Evolutionary conservation across 768 basidiomycete species (phyloP).

Genomic region (Tulasnella sp.): DNA sequence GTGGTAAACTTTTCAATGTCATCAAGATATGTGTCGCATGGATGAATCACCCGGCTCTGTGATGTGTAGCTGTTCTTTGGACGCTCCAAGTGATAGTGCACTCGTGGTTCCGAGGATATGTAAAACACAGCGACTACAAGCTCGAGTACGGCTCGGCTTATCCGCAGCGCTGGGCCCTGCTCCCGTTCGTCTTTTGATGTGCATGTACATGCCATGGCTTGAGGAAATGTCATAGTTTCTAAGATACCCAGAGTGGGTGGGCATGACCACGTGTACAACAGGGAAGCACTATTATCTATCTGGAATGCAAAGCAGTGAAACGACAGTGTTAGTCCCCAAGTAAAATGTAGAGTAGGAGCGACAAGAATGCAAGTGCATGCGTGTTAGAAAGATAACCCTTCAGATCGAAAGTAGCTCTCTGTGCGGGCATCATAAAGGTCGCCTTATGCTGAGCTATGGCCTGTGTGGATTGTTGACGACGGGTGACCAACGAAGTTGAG

Average conservation of each 20-base stretch:
- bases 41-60: too few relatives aligned
- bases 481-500: not conserved
- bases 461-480: not conserved
- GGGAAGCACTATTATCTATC: too few relatives aligned
- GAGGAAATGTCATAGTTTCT: too few relatives aligned
- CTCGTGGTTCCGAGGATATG: too few relatives aligned
- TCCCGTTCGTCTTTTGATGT: conserved; percentile 67
- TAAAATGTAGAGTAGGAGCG: not conserved
- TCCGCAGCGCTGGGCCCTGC: conserved; percentile 64
- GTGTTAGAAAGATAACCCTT: not conserved
- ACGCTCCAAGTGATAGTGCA: conserved; percentile 63
- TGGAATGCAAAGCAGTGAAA: too few relatives aligned
- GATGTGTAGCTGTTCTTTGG: conserved; percentile 53
- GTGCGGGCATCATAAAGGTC: not conserved
- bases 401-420: not conserved
- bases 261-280: too few relatives aligned
- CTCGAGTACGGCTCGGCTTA: conserved; percentile 89
- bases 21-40: not conserved
- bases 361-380: not conserved
- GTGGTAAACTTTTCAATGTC: conserved; percentile 23
- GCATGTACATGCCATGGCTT: too few relatives aligned
- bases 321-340: not conserved
- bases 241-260: too few relatives aligned
- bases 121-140: conserved; percentile 86
- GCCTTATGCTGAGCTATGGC: not conserved